Base-by-base conservation (phyloP, 2,329 filamentous ascomycete genomes). In the Ramichloridium luteum region DNA sequence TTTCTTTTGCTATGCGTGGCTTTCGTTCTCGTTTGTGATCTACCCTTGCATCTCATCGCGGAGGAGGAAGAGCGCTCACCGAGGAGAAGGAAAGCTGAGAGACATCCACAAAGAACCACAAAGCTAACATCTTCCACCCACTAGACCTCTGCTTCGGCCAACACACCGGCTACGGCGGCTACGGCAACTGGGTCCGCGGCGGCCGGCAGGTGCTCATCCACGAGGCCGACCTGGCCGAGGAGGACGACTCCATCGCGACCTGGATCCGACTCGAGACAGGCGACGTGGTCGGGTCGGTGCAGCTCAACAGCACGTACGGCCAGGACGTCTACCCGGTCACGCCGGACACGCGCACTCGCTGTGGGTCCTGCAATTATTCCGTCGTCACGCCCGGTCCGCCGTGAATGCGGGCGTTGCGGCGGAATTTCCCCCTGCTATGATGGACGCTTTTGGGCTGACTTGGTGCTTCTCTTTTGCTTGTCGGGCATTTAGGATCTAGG, bases 211-310 rank as follows among this genome's bases (percentile, higher is more conserved):
- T 56, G 6, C 22, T 48, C 3, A 23, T 55, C 4, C 43, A 39
- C 3, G 46, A 50, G 28, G 35, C 28, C 2, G 39, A 33, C 31
- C 26, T 51, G 8, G n/a, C n/a, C n/a, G n/a, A n/a, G n/a, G 15
- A 39, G 30, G 30, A 40, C 2, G 23, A 17, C 13, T 32, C 39
- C 16, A 34, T 49, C 3, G 46, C 53, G 17, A 55, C 50, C 2
- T 54, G 51, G 52, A 47, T 52, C 13, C 41, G 53, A 4, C 39
- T 54, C 10, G 53, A 56, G 28, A 45, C 43, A 18, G 48, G 45
- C 11, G 39, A 44, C 11, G 38, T 51, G 0, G 44, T 48, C 11
- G 50, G 50, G 6, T 30, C 35, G 4, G 48, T 56, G 6, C 32
- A 31, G 16, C 31, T 56, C 17, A 55, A 56, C 20, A 36, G 33